Percentiles rank a stretch among this genome's conserved stretches.
phyloP scores from a whole-genome alignment of 2,329 filamentous ascomycete genomes.

The Akanthomyces dipterigenus region DNA sequence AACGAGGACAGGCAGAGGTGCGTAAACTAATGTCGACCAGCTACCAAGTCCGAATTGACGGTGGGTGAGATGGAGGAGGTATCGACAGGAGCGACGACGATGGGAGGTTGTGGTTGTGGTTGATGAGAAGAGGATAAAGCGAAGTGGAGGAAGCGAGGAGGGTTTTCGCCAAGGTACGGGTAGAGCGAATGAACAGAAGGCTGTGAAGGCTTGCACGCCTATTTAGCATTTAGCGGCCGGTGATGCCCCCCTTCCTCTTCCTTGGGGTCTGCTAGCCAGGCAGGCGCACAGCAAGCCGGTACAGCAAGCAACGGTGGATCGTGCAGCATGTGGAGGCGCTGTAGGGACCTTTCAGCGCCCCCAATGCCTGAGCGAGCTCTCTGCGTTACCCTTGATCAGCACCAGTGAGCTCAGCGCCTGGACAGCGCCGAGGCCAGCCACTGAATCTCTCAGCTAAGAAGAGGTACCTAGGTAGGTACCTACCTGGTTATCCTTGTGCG shows the following conservation, averaged over 20 bases:
- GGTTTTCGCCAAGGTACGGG: constrained; percentile 8
- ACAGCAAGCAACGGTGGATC: too few relatives aligned
- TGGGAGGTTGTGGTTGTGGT: constrained; percentile 8
- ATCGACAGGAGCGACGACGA: constrained; percentile 9
- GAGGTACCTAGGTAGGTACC: too few relatives aligned
- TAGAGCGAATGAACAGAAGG: not conserved
- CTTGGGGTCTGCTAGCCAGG: not conserved
- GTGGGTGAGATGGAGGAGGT: constrained; percentile 6
- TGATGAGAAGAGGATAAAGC: constrained; percentile 6
- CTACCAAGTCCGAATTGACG: constrained; percentile 12
- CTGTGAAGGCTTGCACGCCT: constrained; percentile 1
- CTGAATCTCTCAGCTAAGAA: too few relatives aligned
- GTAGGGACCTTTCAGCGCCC: too few relatives aligned
- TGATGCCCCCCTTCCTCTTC: not conserved
- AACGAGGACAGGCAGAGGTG: constrained; percentile 14
- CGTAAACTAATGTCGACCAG: constrained; percentile 11
- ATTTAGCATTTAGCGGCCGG: constrained; percentile 6
- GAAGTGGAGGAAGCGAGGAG: constrained; percentile 7
- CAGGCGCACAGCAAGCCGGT: too few relatives aligned
- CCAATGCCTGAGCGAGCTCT: too few relatives aligned
- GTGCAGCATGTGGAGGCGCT: too few relatives aligned
- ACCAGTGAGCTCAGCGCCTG: too few relatives aligned
- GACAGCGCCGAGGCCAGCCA: too few relatives aligned
- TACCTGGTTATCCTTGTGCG: too few relatives aligned
- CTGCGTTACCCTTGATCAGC: too few relatives aligned